Evolutionary conservation across 2,329 filamentous ascomycete species (phyloP).

Genomic region (Verticillium albo-atrum): DNA sequence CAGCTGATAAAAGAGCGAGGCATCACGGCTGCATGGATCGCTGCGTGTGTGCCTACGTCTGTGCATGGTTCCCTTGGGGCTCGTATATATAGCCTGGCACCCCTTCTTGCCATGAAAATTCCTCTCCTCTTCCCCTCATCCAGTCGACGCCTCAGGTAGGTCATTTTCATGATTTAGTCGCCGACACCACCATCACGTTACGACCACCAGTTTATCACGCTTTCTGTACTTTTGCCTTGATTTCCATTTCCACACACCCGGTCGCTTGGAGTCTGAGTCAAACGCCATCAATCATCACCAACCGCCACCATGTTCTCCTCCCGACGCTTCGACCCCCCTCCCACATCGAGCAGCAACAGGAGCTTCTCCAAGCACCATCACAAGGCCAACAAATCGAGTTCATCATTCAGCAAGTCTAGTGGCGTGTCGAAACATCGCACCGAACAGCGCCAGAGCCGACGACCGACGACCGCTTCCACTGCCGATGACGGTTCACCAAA

Average conservation of each 20-base stretch:
- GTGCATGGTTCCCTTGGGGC: constrained; percentile 7
- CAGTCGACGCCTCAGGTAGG: constrained; percentile 27
- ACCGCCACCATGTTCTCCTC: neutral
- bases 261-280: neutral
- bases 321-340: constrained; percentile 37
- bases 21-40: constrained; percentile 4
- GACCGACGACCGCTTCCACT: constrained; percentile 43
- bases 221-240: constrained; percentile 11
- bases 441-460: constrained; percentile 41
- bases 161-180: constrained; percentile 9
- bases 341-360: constrained; percentile 26
- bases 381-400: constrained; percentile 44
- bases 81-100: constrained; percentile 9
- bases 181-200: neutral
- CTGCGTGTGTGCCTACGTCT: constrained; percentile 2
- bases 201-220: constrained; percentile 4
- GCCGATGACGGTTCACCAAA: constrained; percentile 33
- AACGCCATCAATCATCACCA: neutral
- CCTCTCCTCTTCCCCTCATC: constrained; percentile 3
- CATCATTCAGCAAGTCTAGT: constrained; percentile 50
- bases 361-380: constrained; percentile 48
- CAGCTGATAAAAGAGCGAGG: constrained; percentile 5
- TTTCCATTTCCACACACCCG: neutral
- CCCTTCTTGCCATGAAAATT: constrained; percentile 10
- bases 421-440: constrained; percentile 52